These are phyloP conservation scores for Rachicladosporium sp. DNA, from an alignment of 2,329 filamentous ascomycete genomes.

Conservation along the genomic window DNA sequence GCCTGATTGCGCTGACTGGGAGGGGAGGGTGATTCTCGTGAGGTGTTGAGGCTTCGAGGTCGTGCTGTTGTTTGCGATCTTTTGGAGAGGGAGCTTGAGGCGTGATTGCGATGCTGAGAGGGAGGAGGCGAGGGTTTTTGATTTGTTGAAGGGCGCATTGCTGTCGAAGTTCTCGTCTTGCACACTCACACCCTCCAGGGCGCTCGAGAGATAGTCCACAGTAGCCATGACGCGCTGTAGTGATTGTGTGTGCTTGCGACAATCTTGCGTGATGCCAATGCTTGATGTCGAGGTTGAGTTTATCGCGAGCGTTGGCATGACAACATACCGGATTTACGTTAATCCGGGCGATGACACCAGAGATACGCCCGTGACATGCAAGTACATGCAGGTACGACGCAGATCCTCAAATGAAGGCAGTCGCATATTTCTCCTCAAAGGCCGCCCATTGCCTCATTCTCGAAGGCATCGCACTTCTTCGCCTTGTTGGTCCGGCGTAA, in stretches of 20 bases:
- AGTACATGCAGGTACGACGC: too few relatives aligned
- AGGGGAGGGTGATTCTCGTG: conserved; percentile 54
- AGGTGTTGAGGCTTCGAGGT: conserved; percentile 31
- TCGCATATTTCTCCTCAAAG: too few relatives aligned
- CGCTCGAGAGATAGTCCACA: conserved; percentile 66
- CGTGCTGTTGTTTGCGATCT: conserved; percentile 64
- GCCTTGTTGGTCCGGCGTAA: not conserved
- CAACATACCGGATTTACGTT: not conserved
- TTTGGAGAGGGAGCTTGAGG: conserved; percentile 63
- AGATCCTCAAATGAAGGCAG: too few relatives aligned
- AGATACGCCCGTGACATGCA: too few relatives aligned
- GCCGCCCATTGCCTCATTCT: too few relatives aligned
- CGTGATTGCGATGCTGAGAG: conserved; percentile 40
- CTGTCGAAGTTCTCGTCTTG: conserved; percentile 70
- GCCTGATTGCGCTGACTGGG: conserved; percentile 45
- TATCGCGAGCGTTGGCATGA: not conserved
- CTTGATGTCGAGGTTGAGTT: not conserved
- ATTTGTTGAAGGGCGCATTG: conserved; percentile 28
- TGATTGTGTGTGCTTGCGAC: not conserved
- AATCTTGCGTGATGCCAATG: not conserved
- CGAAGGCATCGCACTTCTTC: not conserved
- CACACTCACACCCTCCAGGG: conserved; percentile 80
- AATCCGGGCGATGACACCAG: not conserved
- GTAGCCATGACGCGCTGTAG: conserved; percentile 30
- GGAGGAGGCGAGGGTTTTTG: not conserved